Evolutionary conservation across 2,329 filamentous ascomycete species (phyloP).

Genomic region (Kalaharituber pfeilii): DNA sequence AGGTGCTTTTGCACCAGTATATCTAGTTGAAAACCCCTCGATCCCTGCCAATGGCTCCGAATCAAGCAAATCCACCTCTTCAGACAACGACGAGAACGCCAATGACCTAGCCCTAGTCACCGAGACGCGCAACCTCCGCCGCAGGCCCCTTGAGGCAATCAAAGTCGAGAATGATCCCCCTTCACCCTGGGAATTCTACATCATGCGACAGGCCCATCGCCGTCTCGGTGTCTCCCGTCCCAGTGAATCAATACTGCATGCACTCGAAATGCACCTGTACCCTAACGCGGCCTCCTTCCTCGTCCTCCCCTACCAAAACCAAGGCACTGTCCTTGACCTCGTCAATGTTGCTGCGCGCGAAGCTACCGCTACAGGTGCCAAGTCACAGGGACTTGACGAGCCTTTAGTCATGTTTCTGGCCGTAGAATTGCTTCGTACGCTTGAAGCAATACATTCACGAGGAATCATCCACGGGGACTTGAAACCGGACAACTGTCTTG

Average conservation of each 20-base stretch:
- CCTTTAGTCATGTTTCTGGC: conserved; percentile 86
- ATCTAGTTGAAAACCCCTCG: conserved; percentile 61
- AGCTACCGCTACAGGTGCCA: conserved; percentile 32
- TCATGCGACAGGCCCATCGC: conserved; percentile 65
- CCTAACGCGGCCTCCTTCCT: conserved; percentile 74
- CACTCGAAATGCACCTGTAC: conserved; percentile 83
- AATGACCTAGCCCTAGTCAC: conserved; percentile 35
- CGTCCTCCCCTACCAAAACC: conserved; percentile 67
- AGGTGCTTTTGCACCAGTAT: conserved; percentile 89
- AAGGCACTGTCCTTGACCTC: conserved; percentile 87
- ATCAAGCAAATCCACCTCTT: conserved; percentile 26
- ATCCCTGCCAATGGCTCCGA: conserved; percentile 28
- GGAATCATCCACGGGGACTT: conserved; percentile 79
- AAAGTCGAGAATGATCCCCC: conserved; percentile 79
- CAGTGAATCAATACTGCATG: conserved; percentile 59
- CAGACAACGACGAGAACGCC: conserved; percentile 31
- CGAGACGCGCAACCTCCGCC: conserved; percentile 37
- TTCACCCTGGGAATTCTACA: conserved; percentile 87
- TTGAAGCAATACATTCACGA: conserved; percentile 68
- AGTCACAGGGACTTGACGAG: conserved; percentile 63
- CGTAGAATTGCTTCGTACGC: conserved; percentile 73
- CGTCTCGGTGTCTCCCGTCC: conserved; percentile 58
- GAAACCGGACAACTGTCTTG: conserved; percentile 86
- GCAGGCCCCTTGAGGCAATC: conserved; percentile 52
- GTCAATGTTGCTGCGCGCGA: conserved; percentile 72